Base-by-base conservation (phyloP, 2,329 filamentous ascomycete genomes). In the Orbilia javanica region DNA sequence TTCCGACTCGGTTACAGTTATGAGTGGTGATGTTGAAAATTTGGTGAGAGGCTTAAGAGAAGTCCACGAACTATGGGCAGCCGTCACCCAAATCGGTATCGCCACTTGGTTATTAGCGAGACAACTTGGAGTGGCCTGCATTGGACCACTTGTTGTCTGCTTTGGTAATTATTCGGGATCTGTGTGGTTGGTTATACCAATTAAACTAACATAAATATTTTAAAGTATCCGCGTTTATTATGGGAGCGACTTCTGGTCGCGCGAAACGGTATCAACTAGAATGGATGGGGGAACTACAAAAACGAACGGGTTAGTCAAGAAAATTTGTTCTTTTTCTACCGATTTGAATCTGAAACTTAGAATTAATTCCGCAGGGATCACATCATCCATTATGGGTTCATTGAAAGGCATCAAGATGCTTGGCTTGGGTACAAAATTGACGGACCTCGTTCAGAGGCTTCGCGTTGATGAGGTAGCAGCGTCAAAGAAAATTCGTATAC, bases 21-120 rank as follows among this genome's bases (percentile, higher is more conserved):
- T 87, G 86, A 86, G 84, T 69, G 84, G 85, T 2, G 86, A 88
- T 57, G 82, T 87, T 8, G 86, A 87, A 71, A 83, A 84, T 4
- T 84, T 87, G 2, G 80, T 83, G 1, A 52, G 80, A 0, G 86
- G 84, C 0, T 81, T 83, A 3, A 82, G 80, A 2, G 79, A 69
- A 0, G 69, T 86, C 34, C 86, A 87, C 55, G 84, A 86, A 27
- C 72, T 84, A 3, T 86, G 85, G 86, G 84, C 83, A 0, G 84
- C 81, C 55, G 39, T 79, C 1, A 74, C 84, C 15, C 81, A 85
- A 57, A 82, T 84, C 0, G 82, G 78, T 0, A 72, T 85, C 0
- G 83, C 83, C 0, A 81, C 81, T 29, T 85, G 82, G 82, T 70
- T 85, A 15, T 74, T 85, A 0, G 80, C 83, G 4, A 73, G 79